A percentile compares a stretch with the other conserved stretches of the same genome.
These are phyloP conservation scores for Urtica urens DNA, from an alignment of 306 rosid genomes.

Conservation along the genomic window DNA sequence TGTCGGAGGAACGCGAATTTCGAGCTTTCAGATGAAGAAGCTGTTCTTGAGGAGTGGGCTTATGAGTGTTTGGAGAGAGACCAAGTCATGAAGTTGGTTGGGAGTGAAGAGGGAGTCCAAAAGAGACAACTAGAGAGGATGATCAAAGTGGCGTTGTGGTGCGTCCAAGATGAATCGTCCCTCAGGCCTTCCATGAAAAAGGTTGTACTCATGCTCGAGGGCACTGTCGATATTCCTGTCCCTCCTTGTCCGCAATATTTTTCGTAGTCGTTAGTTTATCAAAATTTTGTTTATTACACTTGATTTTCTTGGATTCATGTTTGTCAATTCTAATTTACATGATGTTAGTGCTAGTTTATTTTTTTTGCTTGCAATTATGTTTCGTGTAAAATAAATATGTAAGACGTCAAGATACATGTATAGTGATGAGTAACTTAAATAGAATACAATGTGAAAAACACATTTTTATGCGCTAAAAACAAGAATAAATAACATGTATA, in stretches of 20 bases:
- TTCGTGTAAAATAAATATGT: too few species aligned
- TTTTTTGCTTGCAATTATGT: too few species aligned
- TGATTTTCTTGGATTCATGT: too few species aligned
- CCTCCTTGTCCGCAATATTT: slow-evolving; percentile 77
- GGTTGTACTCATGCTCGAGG: slow-evolving; percentile 83
- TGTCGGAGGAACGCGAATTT: slow-evolving; percentile 19
- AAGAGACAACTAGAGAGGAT: slow-evolving; percentile 4
- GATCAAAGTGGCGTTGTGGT: slow-evolving; percentile 67
- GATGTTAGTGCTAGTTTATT: too few species aligned
- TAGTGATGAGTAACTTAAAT: too few species aligned
- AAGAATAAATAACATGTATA: too few species aligned
- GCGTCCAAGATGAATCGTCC: slow-evolving; percentile 75
- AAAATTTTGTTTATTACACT: too few species aligned
- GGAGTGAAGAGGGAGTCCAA: slow-evolving; percentile 10
- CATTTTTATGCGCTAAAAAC: too few species aligned
- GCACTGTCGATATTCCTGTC: slow-evolving; percentile 43
- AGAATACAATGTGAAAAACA: too few species aligned
- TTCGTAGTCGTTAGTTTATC: too few species aligned
- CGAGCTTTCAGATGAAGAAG: background rate
- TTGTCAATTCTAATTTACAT: too few species aligned
- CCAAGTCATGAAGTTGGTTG: slow-evolving; percentile 7
- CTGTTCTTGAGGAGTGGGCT: slow-evolving; percentile 12
- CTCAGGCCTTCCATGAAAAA: slow-evolving; percentile 61
- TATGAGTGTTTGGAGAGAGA: slow-evolving; percentile 13
- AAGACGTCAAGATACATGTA: too few species aligned